Evolutionary conservation across 257 asterid genomes (phyloP).

Genomic region (Fraxinus cuspidata): DNA sequence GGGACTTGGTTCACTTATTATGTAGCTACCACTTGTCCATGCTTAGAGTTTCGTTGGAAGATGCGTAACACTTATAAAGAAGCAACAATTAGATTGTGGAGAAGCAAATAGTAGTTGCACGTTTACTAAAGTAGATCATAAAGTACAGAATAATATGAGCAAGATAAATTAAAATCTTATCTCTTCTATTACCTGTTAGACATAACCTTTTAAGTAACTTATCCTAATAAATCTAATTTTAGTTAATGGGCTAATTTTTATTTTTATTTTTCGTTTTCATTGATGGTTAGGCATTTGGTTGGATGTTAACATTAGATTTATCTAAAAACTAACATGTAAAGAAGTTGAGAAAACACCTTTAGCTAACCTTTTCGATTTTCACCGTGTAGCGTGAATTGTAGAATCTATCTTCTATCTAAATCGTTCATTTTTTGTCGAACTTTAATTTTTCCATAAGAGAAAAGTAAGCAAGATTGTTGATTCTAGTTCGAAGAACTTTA

Average conservation of each 20-base stretch:
- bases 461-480: neutral
- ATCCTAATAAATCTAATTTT: neutral
- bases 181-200: too few relatives aligned
- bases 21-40: too few relatives aligned
- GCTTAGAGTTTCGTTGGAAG: too few relatives aligned
- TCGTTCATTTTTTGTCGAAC: too few relatives aligned
- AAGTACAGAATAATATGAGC: too few relatives aligned
- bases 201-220: too few relatives aligned
- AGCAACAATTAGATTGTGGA: neutral
- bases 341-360: neutral
- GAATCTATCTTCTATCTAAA: neutral
- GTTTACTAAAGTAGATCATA: too few relatives aligned
- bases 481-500: neutral
- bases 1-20: too few relatives aligned
- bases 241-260: neutral
- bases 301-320: neutral
- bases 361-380: neutral
- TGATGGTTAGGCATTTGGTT: neutral
- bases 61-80: too few relatives aligned
- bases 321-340: neutral
- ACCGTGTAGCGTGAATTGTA: neutral
- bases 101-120: neutral
- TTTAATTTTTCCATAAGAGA: too few relatives aligned
- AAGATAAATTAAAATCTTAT: too few relatives aligned
- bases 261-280: neutral